Percentiles rank a stretch among this genome's conserved stretches.
phyloP scores from a whole-genome alignment of 2,329 filamentous ascomycete species.

The Amylocarpus encephaloides region DNA sequence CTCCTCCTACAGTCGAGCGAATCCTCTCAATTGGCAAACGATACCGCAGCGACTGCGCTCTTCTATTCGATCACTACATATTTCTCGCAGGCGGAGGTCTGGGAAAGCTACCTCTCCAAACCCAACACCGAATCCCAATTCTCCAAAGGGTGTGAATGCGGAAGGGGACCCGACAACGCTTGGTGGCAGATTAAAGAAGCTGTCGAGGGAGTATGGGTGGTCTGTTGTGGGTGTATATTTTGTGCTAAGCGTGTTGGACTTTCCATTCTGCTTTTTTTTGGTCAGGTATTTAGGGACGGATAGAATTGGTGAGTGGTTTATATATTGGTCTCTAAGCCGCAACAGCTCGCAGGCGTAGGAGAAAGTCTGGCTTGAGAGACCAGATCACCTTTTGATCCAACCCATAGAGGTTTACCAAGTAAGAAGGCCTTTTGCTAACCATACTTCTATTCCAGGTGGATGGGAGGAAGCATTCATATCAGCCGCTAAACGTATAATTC shows the following conservation, averaged over 20 bases:
- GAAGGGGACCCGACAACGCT: conserved; percentile 22
- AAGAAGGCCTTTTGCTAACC: not conserved
- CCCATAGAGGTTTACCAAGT: no score
- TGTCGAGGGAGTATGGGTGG: conserved; percentile 93
- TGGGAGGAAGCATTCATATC: conserved; percentile 63
- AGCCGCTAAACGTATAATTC: conserved; percentile 51
- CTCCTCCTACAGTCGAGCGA: conserved; percentile 14
- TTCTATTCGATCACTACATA: conserved; percentile 21
- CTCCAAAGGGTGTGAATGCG: conserved; percentile 1
- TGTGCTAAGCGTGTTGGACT: conserved; percentile 74
- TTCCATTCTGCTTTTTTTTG: conserved; percentile 89
- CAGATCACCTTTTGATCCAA: no score
- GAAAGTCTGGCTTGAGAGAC: no score
- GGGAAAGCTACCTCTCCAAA: conserved; percentile 12
- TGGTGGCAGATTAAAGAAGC: conserved; percentile 55
- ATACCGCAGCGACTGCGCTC: conserved; percentile 22
- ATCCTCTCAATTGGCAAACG: conserved; percentile 7
- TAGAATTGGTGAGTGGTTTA: conserved; percentile 58
- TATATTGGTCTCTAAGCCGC: conserved; percentile 10
- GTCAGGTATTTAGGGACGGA: conserved; percentile 81
- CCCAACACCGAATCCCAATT: conserved; percentile 6
- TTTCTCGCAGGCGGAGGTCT: conserved; percentile 11
- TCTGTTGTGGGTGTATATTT: conserved; percentile 88
- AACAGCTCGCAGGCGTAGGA: not conserved
- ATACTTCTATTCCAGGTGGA: conserved; percentile 38